These are phyloP conservation scores for Skeletonema costatum DNA, from an alignment of 108 stramenopile species.

Conservation along the genomic window DNA sequence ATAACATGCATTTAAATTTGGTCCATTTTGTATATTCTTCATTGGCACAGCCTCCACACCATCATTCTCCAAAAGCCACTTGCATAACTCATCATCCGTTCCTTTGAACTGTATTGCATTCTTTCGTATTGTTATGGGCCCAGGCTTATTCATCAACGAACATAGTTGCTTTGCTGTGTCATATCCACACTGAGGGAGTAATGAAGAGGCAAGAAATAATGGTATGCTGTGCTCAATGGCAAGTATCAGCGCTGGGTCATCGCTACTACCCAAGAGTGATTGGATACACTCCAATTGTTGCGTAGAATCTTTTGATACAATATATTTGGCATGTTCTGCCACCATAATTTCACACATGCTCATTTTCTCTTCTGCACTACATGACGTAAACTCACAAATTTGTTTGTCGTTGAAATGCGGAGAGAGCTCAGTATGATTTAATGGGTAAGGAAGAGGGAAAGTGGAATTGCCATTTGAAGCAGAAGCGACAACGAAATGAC, in stretches of 20 bases:
- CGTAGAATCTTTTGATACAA: not conserved
- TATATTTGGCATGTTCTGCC: not conserved
- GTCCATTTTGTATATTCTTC: not conserved
- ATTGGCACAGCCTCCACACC: constrained; percentile 25
- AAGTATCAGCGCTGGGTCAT: constrained; percentile 14
- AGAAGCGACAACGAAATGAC: constrained; percentile 36
- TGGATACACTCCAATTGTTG: not conserved
- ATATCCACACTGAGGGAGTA: constrained; percentile 36
- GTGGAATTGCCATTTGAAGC: not conserved
- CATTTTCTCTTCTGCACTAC: not conserved
- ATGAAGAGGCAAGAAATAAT: constrained; percentile 19
- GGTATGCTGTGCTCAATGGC: constrained; percentile 41
- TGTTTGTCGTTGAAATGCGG: not conserved
- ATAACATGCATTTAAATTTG: not conserved
- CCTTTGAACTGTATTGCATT: constrained; percentile 42
- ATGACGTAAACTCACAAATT: not conserved
- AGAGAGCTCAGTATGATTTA: constrained; percentile 17
- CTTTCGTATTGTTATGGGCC: constrained; percentile 41
- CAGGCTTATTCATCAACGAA: constrained; percentile 20
- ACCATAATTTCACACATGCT: not conserved
- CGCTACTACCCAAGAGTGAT: not conserved
- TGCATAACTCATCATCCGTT: constrained; percentile 34
- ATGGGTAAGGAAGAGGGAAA: constrained; percentile 36
- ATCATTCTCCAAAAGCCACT: constrained; percentile 35
- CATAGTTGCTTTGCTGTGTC: constrained; percentile 27